These are phyloP conservation scores for Phytophthora fragariae DNA, from an alignment of 352 stramenopile species.

Conservation along the genomic window DNA sequence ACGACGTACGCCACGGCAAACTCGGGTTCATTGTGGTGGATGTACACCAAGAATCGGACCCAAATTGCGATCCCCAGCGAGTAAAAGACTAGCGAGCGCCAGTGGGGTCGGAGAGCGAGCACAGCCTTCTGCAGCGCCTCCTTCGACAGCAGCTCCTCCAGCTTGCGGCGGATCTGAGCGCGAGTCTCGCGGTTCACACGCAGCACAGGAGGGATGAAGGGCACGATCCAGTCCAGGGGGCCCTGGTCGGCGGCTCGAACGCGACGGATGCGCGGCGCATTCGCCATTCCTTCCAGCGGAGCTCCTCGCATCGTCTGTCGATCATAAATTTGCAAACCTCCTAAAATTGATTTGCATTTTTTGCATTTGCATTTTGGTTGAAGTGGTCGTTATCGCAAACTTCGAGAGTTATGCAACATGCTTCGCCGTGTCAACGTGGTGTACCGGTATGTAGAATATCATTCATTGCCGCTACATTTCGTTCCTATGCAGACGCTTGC, in stretches of 20 bases:
- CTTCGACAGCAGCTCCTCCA: conserved; percentile 45
- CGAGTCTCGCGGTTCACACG: conserved; percentile 82
- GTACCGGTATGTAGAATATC: background rate
- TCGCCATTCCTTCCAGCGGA: conserved; percentile 2
- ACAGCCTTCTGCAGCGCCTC: conserved; percentile 35
- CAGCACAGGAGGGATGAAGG: conserved; percentile 84
- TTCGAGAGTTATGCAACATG: background rate
- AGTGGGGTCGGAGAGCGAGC: conserved; percentile 35
- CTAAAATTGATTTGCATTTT: background rate
- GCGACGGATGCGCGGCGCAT: conserved; percentile 19
- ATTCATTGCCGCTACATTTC: background rate
- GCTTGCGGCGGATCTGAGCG: conserved; percentile 45
- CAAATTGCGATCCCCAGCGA: conserved; percentile 40
- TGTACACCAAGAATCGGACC: conserved; percentile 54
- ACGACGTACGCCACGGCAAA: conserved; percentile 75
- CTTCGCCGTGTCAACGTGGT: background rate
- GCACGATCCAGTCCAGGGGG: conserved; percentile 74
- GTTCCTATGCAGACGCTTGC: conserved; percentile 30
- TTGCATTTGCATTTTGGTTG: too few relatives aligned
- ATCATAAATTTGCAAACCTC: background rate
- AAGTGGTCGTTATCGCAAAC: too few relatives aligned
- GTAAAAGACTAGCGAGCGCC: conserved; percentile 31
- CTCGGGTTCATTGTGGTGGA: conserved; percentile 55
- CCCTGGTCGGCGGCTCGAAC: conserved; percentile 39
- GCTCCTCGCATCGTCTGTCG: conserved; percentile 17